Base-by-base conservation (phyloP, 2,329 filamentous ascomycete species). In the Stachybotrys elegans region DNA sequence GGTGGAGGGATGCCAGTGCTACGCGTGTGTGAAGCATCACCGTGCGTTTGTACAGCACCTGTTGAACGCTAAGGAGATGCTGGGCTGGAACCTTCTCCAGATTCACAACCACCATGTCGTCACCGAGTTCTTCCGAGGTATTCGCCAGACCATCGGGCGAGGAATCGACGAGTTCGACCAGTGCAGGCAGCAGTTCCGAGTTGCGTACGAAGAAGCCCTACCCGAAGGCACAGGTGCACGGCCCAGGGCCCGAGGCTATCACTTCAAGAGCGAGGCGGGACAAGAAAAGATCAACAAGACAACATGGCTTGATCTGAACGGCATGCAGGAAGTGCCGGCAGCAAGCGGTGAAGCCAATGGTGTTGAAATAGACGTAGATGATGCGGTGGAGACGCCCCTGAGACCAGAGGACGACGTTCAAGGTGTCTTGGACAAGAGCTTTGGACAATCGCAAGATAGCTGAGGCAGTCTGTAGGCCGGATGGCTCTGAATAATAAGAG, bases 31-130 rank as follows among this genome's bases (percentile, higher is more conserved):
- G 2, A 78, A 78, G 16, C 92, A 97, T 63, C 89, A 95, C 65
- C 75, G 84, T 40, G 92, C 93, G 0, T 98, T 88, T 64, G 59
- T 98, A 27, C 85, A 90, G 51, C 93, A 98, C 63, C 75, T 97
- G 1, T 78, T 98, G 6, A 76, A 81, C 38, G 90, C 93, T 1
- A 94, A 91, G 59, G 93, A 98, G 66, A 97, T 98, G 93, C 80
- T 96, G 5, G 92, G 86, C 20, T 98, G 93, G 93, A 87, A 85
- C 0, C 74, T 98, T 7, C 73, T 98, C 7, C 92, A 97, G 62
- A 76, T 95, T 4, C 93, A 98, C 68, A 98, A 98, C 61, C 83
- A 94, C 61, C 75, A 83, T 48, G 68, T 86, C 7, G 65, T 95
- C 43, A 75, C 79, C 37, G 57, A 68, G 0, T 95, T 97, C 69